A percentile compares a stretch with the other conserved stretches of the same genome.
Conservation (phyloP, 2,329 filamentous ascomycete species). For the Fusarium mundagurra region DNA sequence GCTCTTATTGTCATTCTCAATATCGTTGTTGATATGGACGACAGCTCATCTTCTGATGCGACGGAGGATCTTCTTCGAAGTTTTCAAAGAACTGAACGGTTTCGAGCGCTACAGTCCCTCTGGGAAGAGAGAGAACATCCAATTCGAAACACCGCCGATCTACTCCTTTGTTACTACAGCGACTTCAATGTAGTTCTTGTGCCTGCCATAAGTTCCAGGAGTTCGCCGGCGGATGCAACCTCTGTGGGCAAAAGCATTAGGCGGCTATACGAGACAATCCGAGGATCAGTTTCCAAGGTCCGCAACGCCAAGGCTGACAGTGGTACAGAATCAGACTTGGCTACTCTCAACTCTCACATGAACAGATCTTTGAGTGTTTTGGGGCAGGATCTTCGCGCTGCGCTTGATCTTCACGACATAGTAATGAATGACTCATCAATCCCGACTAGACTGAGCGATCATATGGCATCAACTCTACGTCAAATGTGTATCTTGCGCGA, state of each 20-base stretch:
- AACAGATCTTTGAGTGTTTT: not conserved
- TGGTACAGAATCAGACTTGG: not conserved
- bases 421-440: not conserved
- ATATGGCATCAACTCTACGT: not conserved
- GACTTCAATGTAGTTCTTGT: constrained; percentile 12
- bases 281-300: not conserved
- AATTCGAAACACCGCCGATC: not conserved
- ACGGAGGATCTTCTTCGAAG: not conserved
- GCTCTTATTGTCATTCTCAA: constrained; percentile 23
- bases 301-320: not conserved
- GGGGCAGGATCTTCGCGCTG: not conserved
- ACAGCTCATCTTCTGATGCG: not conserved
- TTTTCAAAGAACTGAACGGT: not conserved
- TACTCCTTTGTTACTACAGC: constrained; percentile 14
- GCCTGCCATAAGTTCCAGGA: not conserved
- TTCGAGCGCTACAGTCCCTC: not conserved
- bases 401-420: constrained; percentile 10
- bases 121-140: not conserved
- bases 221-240: not conserved
- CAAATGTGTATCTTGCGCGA: not conserved
- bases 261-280: not conserved
- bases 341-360: constrained; percentile 2
- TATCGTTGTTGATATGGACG: not conserved
- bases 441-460: constrained; percentile 2
- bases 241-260: not conserved